These are phyloP conservation scores for Quambalaria eucalypti DNA, from an alignment of 1,284 basidiomycete genomes.

Conservation along the genomic window DNA sequence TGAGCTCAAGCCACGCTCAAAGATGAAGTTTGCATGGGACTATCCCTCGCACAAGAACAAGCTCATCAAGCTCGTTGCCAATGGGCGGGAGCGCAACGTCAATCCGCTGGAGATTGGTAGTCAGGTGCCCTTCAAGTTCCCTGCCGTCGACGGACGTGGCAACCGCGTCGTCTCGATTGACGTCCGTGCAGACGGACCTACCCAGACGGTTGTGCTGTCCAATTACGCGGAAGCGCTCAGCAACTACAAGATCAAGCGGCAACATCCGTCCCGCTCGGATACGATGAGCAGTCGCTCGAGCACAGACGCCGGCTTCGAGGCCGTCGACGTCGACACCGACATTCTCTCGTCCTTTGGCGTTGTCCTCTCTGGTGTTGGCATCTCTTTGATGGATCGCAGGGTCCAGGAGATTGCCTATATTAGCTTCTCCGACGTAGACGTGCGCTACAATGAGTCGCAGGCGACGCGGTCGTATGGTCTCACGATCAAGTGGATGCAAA, in stretches of 20 bases:
- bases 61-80: slow-evolving; percentile 60
- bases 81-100: slow-evolving; percentile 64
- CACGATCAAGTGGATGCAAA: slow-evolving; percentile 80
- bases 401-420: slow-evolving; percentile 85
- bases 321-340: slow-evolving; percentile 63
- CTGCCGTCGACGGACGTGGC: slow-evolving; percentile 41
- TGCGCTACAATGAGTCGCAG: slow-evolving; percentile 76
- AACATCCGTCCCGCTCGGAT: slow-evolving; percentile 58
- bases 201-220: slow-evolving; percentile 77
- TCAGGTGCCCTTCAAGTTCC: slow-evolving; percentile 78
- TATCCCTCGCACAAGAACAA: slow-evolving; percentile 77
- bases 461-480: slow-evolving; percentile 72
- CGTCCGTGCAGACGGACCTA: slow-evolving; percentile 78
- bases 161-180: slow-evolving; percentile 71
- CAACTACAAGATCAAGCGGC: slow-evolving; percentile 72
- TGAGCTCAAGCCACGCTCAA: slow-evolving; percentile 56
- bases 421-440: slow-evolving; percentile 67
- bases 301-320: slow-evolving; percentile 60
- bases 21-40: slow-evolving; percentile 82
- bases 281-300: slow-evolving; percentile 63
- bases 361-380: slow-evolving; percentile 80
- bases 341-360: slow-evolving; percentile 64
- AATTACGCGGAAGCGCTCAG: slow-evolving; percentile 78
- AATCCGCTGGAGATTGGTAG: slow-evolving; percentile 96
- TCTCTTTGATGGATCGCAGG: slow-evolving; percentile 81